Evolutionary conservation across 1,284 basidiomycete genomes (phyloP), one percentile per base, ranked within the genome.

Genomic region (Melampsora larici-populina): DNA sequence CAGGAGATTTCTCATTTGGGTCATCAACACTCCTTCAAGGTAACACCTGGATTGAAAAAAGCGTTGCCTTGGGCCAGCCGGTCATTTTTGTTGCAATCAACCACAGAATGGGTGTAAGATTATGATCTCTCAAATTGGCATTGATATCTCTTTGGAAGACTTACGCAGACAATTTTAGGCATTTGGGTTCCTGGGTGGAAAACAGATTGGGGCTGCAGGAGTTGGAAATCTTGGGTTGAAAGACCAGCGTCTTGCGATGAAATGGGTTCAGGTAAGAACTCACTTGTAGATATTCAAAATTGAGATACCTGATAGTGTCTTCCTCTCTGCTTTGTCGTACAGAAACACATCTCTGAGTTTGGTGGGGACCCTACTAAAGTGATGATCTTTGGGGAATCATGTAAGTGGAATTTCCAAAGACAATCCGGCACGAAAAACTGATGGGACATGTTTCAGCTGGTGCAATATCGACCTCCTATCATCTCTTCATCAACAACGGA

Each of bases 191-290:
- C 79, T 88, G 51, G 86, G 85, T 1, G 84, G 88, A n/a, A 80
- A 86, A 76, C 86, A 88, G 80, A 84, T 87, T 5, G 85, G 86
- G 70, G 85, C 81, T 0, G 87, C 85, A 40, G 86, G 86, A 0
- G 83, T 86, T 0, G 85, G 86, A 5, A 88, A 88, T 80, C 82
- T 88, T 7, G 87, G 87, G 5, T 81, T 88, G n/a, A 81, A 81
- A 69, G 80, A 40, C 79, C 80, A 83, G 74, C 80, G 82, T 29
- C 79, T 82, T 46, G 83, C 81, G 4, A 79, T 84, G 36, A 68
- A 67, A 67, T 67, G 65, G 65, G 79, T 83, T 29, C 81, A 67
- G 18, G 65, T 67, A 67, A 36, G n/a, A n/a, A n/a, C n/a, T 17
- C 11, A n/a, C 8, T 31, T n/a, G 1, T 4, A 11, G 1, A 58